Percentiles rank a stretch among this genome's conserved stretches.
These are phyloP conservation scores for Phytopythium montanum DNA, from an alignment of 352 stramenopile genomes.

Conservation along the genomic window DNA sequence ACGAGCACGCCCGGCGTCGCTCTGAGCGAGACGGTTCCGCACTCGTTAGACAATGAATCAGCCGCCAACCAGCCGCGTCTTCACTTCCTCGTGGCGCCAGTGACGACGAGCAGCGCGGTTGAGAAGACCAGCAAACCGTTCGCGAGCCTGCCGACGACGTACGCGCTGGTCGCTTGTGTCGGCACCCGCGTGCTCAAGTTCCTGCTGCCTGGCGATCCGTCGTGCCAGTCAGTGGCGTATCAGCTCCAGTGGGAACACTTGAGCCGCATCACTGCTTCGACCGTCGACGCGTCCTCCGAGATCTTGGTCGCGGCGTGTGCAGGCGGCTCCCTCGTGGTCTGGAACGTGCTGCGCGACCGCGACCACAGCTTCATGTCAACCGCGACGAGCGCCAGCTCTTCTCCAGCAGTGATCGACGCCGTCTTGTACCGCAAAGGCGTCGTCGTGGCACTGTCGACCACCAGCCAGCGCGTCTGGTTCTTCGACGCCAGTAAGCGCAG, in stretches of 20 bases:
- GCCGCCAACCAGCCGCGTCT: conserved; percentile 1
- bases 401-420: conserved; percentile 5
- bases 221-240: background rate
- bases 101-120: background rate
- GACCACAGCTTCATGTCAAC: conserved; percentile 31
- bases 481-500: conserved; percentile 31
- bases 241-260: conserved; percentile 34
- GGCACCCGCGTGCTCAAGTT: conserved; percentile 34
- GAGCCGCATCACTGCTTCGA: conserved; percentile 27
- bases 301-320: conserved; percentile 42
- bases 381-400: background rate
- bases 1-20: background rate
- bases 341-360: conserved; percentile 44
- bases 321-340: conserved; percentile 44
- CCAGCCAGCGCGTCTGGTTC: conserved; percentile 36
- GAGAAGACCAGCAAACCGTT: background rate
- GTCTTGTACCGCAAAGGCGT: conserved; percentile 21
- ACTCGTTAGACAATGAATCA: background rate
- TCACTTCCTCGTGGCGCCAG: conserved; percentile 22
- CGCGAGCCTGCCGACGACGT: conserved; percentile 9
- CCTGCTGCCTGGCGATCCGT: conserved; percentile 7
- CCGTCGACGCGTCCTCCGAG: conserved; percentile 39
- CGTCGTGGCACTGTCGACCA: conserved; percentile 33
- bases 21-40: background rate
- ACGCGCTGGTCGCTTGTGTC: conserved; percentile 32